These are phyloP conservation scores for Cercospora sesami DNA, from an alignment of 2,329 filamentous ascomycete genomes.

Conservation along the genomic window DNA sequence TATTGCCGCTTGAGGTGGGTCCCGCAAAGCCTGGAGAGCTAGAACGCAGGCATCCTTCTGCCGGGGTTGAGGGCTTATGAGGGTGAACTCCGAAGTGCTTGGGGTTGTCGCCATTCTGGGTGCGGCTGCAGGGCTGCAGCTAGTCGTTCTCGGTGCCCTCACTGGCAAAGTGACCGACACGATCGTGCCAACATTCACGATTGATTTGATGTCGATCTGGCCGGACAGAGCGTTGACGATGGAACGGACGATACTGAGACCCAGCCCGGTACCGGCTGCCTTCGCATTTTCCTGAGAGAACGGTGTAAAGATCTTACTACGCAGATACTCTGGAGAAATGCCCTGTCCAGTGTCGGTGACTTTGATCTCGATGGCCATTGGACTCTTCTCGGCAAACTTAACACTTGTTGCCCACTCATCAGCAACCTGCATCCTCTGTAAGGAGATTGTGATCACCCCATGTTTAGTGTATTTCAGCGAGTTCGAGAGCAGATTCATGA, in stretches of 20 bases:
- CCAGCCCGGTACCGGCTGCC: constrained; percentile 62
- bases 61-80: constrained; percentile 6
- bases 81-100: constrained; percentile 1
- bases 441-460: constrained; percentile 43
- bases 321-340: constrained; percentile 63
- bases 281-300: constrained; percentile 65
- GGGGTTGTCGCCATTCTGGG: neutral
- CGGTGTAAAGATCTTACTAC: constrained; percentile 61
- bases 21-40: constrained; percentile 49
- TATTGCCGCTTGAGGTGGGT: constrained; percentile 27
- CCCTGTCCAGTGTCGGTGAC: constrained; percentile 66
- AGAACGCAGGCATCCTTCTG: constrained; percentile 43
- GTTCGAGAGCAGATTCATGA: constrained; percentile 45
- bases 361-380: constrained; percentile 21
- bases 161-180: constrained; percentile 38
- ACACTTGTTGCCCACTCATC: neutral
- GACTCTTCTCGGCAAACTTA: constrained; percentile 20
- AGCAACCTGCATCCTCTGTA: constrained; percentile 12
- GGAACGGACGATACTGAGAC: constrained; percentile 61
- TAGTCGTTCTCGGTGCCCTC: constrained; percentile 41
- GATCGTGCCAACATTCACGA: constrained; percentile 30
- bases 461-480: constrained; percentile 38
- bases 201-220: constrained; percentile 54
- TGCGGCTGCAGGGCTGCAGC: neutral
- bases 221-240: constrained; percentile 63